Evolutionary conservation across 1,139 yeast species (phyloP), one percentile per base, ranked within the genome.

Genomic region (Hemisphaericaspora xylanilytica): DNA sequence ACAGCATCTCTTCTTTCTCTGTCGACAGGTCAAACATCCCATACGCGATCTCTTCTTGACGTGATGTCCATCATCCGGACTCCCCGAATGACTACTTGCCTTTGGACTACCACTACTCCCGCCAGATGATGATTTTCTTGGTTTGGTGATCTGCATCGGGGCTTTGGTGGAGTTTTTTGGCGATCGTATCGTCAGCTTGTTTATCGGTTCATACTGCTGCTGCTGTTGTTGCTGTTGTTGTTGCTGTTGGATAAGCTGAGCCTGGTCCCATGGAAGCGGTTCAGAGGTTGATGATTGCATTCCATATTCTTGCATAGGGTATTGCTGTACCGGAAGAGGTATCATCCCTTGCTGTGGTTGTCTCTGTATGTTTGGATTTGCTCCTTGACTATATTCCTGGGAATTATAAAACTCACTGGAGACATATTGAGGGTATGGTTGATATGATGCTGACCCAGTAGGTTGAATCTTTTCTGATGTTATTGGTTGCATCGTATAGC

Each of bases 11-110:
- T 84, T 84, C 67, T 84, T 84, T 30, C 92, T 62, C 34, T 74
- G 70, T 43, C 87, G 78, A 51, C 92, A 84, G 0, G 89, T 81
- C 33, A 81, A 59, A 55, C 92, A 84, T 0, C 92, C 92, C 47
- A 67, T 68, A 47, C 70, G 67, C 2, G 82, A 73, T 39, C 80
- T 54, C 41, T 65, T 67, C 15, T 65, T 44, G 1, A 53, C 53
- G 3, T 49, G 40, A 41, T 58, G 53, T 36, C 35, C 21, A 10
- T 14, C 39, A 16, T 29, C 32, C 13, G 32, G 31, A 11, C 35
- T 16, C 21, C 28, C 32, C 6, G 37, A 9, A 12, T 40, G 11
- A 25, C 25, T 32, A 2, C 32, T 20, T n/a, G n/a, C n/a, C 5
- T 17, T 17, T 16, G 17, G 31, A 20, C 36, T 33, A 12, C 32